Conservation (phyloP, 352 stramenopile genomes). For the Globisporangium emineosum region DNA sequence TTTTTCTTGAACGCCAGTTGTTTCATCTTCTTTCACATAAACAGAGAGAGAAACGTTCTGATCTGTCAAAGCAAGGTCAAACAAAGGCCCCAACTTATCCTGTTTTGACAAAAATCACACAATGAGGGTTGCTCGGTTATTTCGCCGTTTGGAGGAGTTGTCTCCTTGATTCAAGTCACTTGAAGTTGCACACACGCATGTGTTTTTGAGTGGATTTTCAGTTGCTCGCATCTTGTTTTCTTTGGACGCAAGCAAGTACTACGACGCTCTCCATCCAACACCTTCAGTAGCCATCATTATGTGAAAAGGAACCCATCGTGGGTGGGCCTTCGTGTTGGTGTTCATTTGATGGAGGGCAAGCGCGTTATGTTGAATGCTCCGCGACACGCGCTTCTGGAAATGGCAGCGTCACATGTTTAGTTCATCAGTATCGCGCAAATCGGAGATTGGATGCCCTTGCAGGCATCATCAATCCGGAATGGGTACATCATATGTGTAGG, state of each 20-base stretch:
- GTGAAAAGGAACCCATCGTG: neutral
- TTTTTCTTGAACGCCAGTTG: neutral
- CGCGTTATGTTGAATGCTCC: neutral
- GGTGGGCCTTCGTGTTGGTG: neutral
- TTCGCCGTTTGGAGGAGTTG: neutral
- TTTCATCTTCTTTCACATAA: neutral
- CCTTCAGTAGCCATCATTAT: neutral
- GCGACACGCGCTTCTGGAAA: neutral
- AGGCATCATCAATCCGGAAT: neutral
- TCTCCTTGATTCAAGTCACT: too few relatives aligned
- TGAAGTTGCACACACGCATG: neutral
- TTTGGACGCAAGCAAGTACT: neutral
- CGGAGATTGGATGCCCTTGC: neutral
- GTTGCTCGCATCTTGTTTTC: neutral
- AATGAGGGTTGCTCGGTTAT: neutral
- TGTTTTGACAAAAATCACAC: neutral
- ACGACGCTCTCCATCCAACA: neutral
- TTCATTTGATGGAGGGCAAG: neutral
- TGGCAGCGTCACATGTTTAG: neutral
- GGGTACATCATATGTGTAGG: neutral
- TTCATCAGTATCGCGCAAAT: neutral
- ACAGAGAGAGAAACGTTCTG: neutral
- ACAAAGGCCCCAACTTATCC: neutral
- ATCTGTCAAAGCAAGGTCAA: neutral
- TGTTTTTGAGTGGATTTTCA: neutral